Base-by-base conservation (phyloP, 192 early-diverging fungal species). In the Coemansia sp. region DNA sequence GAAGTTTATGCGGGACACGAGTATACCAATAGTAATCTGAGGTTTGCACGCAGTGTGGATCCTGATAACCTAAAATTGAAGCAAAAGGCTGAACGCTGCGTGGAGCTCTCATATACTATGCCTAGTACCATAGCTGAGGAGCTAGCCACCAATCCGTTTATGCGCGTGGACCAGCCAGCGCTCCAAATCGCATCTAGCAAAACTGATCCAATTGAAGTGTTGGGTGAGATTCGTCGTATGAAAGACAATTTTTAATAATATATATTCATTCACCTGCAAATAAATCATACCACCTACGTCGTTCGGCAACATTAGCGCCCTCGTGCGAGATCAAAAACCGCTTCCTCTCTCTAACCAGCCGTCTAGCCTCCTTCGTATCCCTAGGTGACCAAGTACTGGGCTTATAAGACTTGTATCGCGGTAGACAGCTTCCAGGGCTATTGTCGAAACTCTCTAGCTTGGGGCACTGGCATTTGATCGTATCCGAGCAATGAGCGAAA, bases 91-190 rank as follows among this genome's bases (percentile, higher is more conserved):
- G 75, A 79, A 43, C 91, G 90, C 89, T 82, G 82, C 60, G 77
- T 79, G 22, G 67, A 69, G 9, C 34, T 67, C 33, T 11, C 61
- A 29, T 72, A 69, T 42, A 97, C 95, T 0, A 89, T 98, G 36
- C 96, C 97, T 6, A 93, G 93, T 20, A 94, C 93, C 10, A 93
- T 99, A 72, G 93, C 86, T n/a, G 92, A 94, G 44, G 97, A 98
- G 65, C 79, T 89, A 57, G 74, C 85, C 33, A 91, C 89, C 66
- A 98, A 98, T 63, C 95, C 95, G 18, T 98, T 98, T 65, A 87
- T 98, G 86, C 86, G 96, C 24, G 91, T 95, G 36, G 79, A 89
- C 68, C 85, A 89, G 67, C 87, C 89, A 0, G 73, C 85, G 1
- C 60, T 93, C 13, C 88, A 90, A 60, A 76, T 76, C 65, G 86